phyloP scores from a whole-genome alignment of 805 yeast species.

The Ogataea salicorniae region DNA sequence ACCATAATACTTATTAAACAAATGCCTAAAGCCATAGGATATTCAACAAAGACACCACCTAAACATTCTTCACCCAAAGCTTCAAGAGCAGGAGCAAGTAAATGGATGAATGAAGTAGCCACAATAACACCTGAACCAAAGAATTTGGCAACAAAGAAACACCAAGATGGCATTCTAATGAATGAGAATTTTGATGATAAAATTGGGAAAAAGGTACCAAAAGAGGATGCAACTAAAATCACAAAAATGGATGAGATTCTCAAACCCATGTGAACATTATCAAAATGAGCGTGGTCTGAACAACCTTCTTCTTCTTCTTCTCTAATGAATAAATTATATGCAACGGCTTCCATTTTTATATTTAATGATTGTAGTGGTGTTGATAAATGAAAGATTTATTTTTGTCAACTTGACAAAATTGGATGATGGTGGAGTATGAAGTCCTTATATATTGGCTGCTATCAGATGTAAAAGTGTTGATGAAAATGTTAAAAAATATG shows the following conservation, averaged over 20 bases:
- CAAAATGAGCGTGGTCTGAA: slow-evolving; percentile 2
- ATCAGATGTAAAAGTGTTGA: too few species aligned
- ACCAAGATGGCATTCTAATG: slow-evolving; percentile 50
- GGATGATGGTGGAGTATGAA: too few species aligned
- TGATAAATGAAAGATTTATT: too few species aligned
- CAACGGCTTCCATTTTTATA: too few species aligned
- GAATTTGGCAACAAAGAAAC: slow-evolving; percentile 61
- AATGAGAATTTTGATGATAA: slow-evolving; percentile 52
- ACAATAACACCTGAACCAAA: slow-evolving; percentile 81
- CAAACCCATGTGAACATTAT: slow-evolving; percentile 29
- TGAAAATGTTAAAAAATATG: too few species aligned
- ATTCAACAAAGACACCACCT: slow-evolving; percentile 47
- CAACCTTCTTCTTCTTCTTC: too few species aligned
- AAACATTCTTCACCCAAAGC: slow-evolving; percentile 51
- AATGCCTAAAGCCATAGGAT: slow-evolving; percentile 50
- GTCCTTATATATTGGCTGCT: too few species aligned
- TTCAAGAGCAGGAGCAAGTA: slow-evolving; percentile 61
- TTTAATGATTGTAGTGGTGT: too few species aligned
- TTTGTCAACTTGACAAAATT: too few species aligned
- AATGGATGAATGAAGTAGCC: slow-evolving; percentile 73
- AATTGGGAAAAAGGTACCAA: slow-evolving; percentile 58
- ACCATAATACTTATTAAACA: slow-evolving; percentile 42
- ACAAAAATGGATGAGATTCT: slow-evolving; percentile 60
- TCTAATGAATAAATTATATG: too few species aligned
- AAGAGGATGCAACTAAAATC: slow-evolving; percentile 45